Evolutionary conservation across 1,284 basidiomycete genomes (phyloP).

Genomic region (Termitomyces sp.): DNA sequence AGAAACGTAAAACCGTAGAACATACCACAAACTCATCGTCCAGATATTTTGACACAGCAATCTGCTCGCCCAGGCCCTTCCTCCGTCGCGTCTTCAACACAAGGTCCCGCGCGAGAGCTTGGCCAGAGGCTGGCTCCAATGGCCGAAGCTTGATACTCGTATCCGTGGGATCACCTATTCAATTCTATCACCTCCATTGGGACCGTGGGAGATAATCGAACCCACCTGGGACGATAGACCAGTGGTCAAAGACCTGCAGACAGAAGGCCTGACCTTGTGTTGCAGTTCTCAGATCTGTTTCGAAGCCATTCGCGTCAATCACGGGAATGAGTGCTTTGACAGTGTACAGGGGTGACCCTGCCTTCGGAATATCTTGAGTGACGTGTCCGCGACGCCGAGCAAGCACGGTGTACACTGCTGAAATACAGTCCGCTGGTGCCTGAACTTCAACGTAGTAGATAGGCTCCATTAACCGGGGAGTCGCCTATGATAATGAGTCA

Average conservation of each 20-base stretch:
- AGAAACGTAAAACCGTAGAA: constrained; percentile 15
- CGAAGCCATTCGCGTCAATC: constrained; percentile 98
- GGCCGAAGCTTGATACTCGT: constrained; percentile 92
- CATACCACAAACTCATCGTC: constrained; percentile 90
- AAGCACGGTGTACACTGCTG: constrained; percentile 95
- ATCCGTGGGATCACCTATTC: constrained; percentile 89
- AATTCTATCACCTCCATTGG: constrained; percentile 21
- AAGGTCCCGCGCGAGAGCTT: constrained; percentile 87
- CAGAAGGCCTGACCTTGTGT: constrained; percentile 98
- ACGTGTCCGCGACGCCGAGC: constrained; percentile 96
- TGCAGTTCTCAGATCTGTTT: constrained; percentile 94
- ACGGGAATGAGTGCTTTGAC: constrained; percentile 97
- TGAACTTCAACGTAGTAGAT: constrained; percentile 99
- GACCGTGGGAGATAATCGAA: constrained; percentile 20
- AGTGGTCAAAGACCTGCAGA: constrained; percentile 95
- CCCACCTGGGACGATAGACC: constrained; percentile 93
- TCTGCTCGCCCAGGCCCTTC: constrained; percentile 92
- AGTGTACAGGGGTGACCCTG: constrained; percentile 94
- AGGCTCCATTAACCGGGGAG: constrained; percentile 91
- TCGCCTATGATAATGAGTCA: constrained; percentile 56
- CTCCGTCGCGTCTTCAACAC: constrained; percentile 94
- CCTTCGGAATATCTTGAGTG: constrained; percentile 95
- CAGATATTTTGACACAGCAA: constrained; percentile 90
- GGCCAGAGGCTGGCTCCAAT: constrained; percentile 93
- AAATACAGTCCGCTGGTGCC: constrained; percentile 97